Base-by-base conservation (phyloP, 2,329 filamentous ascomycete species). In the Penicillium concentricum region DNA sequence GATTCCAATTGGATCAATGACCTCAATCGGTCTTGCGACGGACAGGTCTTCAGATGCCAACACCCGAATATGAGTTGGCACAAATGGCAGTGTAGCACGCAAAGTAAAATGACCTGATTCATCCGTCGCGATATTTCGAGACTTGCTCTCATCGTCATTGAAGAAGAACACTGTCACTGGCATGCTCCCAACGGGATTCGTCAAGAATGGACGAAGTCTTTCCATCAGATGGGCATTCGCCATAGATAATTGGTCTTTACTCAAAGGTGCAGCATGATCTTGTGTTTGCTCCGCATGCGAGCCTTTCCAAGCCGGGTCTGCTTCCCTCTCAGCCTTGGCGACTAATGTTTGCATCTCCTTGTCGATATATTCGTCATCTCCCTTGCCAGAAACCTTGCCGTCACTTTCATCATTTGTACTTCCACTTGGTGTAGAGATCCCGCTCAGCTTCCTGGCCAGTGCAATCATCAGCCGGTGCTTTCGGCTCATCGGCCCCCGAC, bases 121-220 rank as follows among this genome's bases (percentile, higher is more conserved):
- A 68, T 97, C 89, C 0, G 95, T 99, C 60, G 84, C 83, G 4
- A 96, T 85, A 0, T 90, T 96, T 51, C 89, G 84, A 28, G 93
- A 95, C 65, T 92, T 87, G 1, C 93, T 96, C 49, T 87, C 82
- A 3, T 82, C 77, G 15, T 95, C 86, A 67, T 97, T 94, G 76
- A 95, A 99, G 74, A 99, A 97, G 79, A 97, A 97, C 1, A 96
- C 81, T 0, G 92, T 97, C 51, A 99, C 88, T 0, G 92, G 88
- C 20, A 87, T 83, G 49, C 88, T 84, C 1, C 88, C 85, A 55
- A 92, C 79, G 0, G 94, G 91, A 39, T 87, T 92, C 1, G 91
- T 91, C 77, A 99, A 84, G 71, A 99, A 99, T 0, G 94, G 94
- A 15, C 87, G 87, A 42, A 99, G 81, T 51, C 94, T 84, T 51